phyloP scores from a whole-genome alignment of 768 basidiomycete genomes.

The Xerocomus potaroensis region DNA sequence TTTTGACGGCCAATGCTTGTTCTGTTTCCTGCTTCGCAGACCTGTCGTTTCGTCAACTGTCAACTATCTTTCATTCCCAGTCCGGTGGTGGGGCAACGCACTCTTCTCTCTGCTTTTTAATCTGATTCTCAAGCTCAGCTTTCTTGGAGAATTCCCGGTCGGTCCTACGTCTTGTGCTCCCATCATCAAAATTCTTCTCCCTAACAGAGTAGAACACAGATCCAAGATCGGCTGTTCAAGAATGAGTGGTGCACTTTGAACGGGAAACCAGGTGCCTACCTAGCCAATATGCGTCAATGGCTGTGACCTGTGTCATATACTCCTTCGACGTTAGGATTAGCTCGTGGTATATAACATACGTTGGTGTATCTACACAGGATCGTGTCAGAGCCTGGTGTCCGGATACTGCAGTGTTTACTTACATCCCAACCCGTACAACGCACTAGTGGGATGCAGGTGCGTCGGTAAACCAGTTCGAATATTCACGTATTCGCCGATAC shows the following conservation, averaged over 20 bases:
- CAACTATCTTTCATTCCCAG: constrained; percentile 2
- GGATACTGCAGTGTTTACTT: constrained; percentile 29
- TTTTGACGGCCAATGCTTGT: constrained; percentile 53
- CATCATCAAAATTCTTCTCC: constrained; percentile 95
- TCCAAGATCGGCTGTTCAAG: constrained; percentile 75
- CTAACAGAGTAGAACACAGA: constrained; percentile 97
- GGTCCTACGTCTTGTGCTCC: constrained; percentile 68
- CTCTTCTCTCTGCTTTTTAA: constrained; percentile 81
- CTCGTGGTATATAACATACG: constrained; percentile 97
- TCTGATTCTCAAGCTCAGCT: constrained; percentile 89
- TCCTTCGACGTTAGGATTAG: constrained; percentile 92
- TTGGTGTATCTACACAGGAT: constrained; percentile 70
- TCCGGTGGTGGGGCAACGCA: constrained; percentile 12
- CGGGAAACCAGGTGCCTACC: constrained; percentile 47
- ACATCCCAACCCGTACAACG: constrained; percentile 95
- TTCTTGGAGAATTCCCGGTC: constrained; percentile 90
- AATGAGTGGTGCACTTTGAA: constrained; percentile 2
- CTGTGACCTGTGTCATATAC: constrained; percentile 99
- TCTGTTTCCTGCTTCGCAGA: constrained; percentile 59
- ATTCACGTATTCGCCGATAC: constrained; percentile 98
- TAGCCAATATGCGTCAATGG: constrained; percentile 96
- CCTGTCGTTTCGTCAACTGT: constrained; percentile 35
- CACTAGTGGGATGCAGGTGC: constrained; percentile 94
- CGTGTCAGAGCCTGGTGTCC: background rate
- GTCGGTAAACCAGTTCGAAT: constrained; percentile 93